A percentile compares a stretch with the other conserved stretches of the same genome.
These are phyloP conservation scores for Laguncularia racemosa DNA, from an alignment of 345 rosid genomes.

Conservation along the genomic window DNA sequence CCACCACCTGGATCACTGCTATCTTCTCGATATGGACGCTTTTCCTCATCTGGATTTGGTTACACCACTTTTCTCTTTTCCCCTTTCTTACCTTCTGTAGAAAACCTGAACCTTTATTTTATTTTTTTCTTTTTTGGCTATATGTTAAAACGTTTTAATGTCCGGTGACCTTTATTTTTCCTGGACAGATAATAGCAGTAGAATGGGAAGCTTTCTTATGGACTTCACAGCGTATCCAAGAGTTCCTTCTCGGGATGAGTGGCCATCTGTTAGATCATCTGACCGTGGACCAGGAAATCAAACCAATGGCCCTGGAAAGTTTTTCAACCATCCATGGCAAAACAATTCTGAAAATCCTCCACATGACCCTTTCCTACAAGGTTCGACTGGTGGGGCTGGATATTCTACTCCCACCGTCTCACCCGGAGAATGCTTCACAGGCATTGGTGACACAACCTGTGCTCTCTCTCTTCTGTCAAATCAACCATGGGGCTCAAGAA, in stretches of 20 bases:
- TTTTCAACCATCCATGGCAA: conserved; percentile 32
- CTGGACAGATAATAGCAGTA: conserved; percentile 35
- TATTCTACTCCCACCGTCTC: conserved; percentile 39
- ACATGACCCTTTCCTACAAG: conserved; percentile 39
- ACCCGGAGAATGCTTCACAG: conserved; percentile 62
- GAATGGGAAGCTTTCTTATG: conserved; percentile 46
- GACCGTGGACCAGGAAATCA: conserved; percentile 21
- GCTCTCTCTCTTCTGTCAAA: conserved; percentile 99
- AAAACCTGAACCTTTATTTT: not conserved
- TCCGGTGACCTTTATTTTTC: not conserved
- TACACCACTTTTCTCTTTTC: conserved; percentile 8
- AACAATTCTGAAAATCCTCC: conserved; percentile 38
- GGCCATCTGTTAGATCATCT: conserved; percentile 29
- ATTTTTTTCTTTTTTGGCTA: not conserved
- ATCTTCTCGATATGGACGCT: conserved; percentile 45
- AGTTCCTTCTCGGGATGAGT: conserved; percentile 28
- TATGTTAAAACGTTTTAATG: not conserved
- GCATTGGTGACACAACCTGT: conserved; percentile 64
- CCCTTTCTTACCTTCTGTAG: not conserved
- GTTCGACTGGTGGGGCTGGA: conserved; percentile 41
- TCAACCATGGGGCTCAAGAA: conserved; percentile 53
- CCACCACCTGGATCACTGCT: conserved; percentile 63
- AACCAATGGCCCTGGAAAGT: conserved; percentile 21
- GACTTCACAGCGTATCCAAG: conserved; percentile 46
- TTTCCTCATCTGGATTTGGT: conserved; percentile 56